phyloP scores from a whole-genome alignment of 331 rosid species.

The Arachis monticola region DNA sequence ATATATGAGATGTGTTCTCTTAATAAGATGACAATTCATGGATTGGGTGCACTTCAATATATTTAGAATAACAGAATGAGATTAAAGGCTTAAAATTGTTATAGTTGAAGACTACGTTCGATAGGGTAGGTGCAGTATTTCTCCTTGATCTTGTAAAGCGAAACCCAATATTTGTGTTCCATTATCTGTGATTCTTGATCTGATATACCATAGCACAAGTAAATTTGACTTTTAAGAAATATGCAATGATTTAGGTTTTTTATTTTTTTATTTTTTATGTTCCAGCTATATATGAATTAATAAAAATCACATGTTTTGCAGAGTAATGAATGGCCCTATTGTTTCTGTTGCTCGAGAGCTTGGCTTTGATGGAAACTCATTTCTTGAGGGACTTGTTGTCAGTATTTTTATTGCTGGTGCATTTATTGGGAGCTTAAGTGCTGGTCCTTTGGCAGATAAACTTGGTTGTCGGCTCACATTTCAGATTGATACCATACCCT shows the following conservation, averaged over 20 bases:
- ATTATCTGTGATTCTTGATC: background rate
- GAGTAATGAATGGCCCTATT: slow-evolving; percentile 94
- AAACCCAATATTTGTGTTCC: slow-evolving; percentile 14
- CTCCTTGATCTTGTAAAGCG: background rate
- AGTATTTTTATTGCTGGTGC: slow-evolving; percentile 92
- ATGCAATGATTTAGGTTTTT: background rate
- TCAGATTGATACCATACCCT: slow-evolving; percentile 75
- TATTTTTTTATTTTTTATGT: background rate
- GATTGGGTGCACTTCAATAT: background rate
- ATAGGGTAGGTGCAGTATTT: slow-evolving; percentile 1
- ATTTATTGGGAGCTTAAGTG: slow-evolving; percentile 79
- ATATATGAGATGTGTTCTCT: background rate
- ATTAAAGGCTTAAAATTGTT: background rate
- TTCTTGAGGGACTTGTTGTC: slow-evolving; percentile 87
- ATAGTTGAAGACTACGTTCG: background rate
- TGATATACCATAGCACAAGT: slow-evolving; percentile 8
- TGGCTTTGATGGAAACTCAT: slow-evolving; percentile 83
- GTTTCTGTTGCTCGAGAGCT: slow-evolving; percentile 85
- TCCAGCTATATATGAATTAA: background rate
- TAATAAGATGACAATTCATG: background rate
- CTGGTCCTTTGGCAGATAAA: slow-evolving; percentile 77
- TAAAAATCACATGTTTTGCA: slow-evolving; percentile 46
- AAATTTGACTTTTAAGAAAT: slow-evolving; percentile 7
- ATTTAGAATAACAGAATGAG: background rate
- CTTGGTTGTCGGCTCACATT: slow-evolving; percentile 87